A percentile compares a stretch with the other conserved stretches of the same genome.
Evolutionary conservation across 495 filamentous ascomycete species (phyloP).

Genomic region (Podospora comata): DNA sequence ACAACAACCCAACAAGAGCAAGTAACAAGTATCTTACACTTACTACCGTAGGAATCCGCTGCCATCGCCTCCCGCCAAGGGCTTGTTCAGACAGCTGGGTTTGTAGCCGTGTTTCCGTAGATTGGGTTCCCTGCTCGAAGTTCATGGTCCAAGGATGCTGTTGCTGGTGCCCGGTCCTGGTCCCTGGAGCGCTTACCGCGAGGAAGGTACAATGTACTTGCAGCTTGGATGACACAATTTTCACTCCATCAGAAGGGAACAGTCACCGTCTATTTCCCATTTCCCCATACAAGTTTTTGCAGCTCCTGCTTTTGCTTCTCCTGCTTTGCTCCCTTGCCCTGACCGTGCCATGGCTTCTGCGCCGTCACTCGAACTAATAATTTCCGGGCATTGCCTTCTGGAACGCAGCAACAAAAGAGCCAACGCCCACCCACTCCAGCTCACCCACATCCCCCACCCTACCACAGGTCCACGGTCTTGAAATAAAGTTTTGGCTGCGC

Average conservation of each 20-base stretch:
- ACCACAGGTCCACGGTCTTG: slow-evolving; percentile 3
- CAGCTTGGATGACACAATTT: slow-evolving; percentile 17
- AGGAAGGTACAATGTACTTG: slow-evolving; percentile 1
- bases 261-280: background rate
- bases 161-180: background rate
- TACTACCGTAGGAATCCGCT: background rate
- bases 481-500: slow-evolving; percentile 16
- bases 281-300: slow-evolving; percentile 1
- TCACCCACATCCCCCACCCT: slow-evolving; percentile 10
- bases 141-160: background rate
- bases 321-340: slow-evolving; percentile 21
- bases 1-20: background rate
- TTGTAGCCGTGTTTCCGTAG: slow-evolving; percentile 10
- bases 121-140: background rate
- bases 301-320: slow-evolving; percentile 1
- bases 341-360: slow-evolving; percentile 26
- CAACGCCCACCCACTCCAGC: slow-evolving; percentile 5
- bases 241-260: slow-evolving; percentile 7
- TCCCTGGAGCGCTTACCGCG: slow-evolving; percentile 10
- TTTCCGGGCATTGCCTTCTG: slow-evolving; percentile 33
- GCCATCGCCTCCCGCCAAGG: background rate
- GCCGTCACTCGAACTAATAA: slow-evolving; percentile 29
- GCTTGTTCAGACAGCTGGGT: no score
- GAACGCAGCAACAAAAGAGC: slow-evolving; percentile 29
- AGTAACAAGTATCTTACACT: background rate